phyloP scores from a whole-genome alignment of 768 basidiomycete genomes.

The Strobilomyces confusus region DNA sequence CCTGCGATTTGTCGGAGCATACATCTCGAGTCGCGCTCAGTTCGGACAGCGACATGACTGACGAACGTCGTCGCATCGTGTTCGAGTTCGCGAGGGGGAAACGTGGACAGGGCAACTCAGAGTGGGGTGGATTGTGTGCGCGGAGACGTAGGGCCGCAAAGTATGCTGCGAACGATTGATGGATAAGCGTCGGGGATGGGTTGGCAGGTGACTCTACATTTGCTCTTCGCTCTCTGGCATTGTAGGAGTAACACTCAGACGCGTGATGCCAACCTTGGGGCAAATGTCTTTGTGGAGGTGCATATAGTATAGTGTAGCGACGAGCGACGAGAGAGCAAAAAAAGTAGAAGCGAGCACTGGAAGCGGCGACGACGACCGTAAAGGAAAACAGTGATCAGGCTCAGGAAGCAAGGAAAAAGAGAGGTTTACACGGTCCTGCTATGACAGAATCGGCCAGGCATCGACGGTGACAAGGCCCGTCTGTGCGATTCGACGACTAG shows the following conservation, averaged over 20 bases:
- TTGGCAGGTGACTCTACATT: slow-evolving; percentile 40
- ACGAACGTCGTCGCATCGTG: slow-evolving; percentile 78
- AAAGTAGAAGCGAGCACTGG: slow-evolving; percentile 43
- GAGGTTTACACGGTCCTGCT: slow-evolving; percentile 35
- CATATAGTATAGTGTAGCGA: slow-evolving; percentile 37
- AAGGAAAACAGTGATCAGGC: slow-evolving; percentile 39
- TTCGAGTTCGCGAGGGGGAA: slow-evolving; percentile 71
- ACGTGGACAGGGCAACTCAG: slow-evolving; percentile 67
- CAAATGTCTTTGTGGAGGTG: slow-evolving; percentile 34
- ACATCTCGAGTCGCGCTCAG: slow-evolving; percentile 84
- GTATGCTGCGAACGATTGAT: slow-evolving; percentile 25
- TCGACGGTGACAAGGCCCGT: slow-evolving; percentile 31
- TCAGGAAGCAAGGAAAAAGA: slow-evolving; percentile 32
- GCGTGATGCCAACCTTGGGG: slow-evolving; percentile 45
- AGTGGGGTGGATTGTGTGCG: slow-evolving; percentile 33
- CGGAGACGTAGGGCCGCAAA: slow-evolving; percentile 41
- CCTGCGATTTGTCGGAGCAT: slow-evolving; percentile 51
- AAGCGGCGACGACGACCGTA: slow-evolving; percentile 36
- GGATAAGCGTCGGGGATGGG: neutral
- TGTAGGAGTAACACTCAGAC: slow-evolving; percentile 60
- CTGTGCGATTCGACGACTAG: slow-evolving; percentile 28
- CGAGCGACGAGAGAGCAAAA: slow-evolving; percentile 37
- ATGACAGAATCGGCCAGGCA: slow-evolving; percentile 47
- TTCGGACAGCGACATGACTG: slow-evolving; percentile 66
- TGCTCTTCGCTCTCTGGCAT: slow-evolving; percentile 68